Percentiles rank a stretch among this genome's conserved stretches.
These are phyloP conservation scores for Zygotorulaspora chibaensis DNA, from an alignment of 805 yeast species.

Conservation along the genomic window DNA sequence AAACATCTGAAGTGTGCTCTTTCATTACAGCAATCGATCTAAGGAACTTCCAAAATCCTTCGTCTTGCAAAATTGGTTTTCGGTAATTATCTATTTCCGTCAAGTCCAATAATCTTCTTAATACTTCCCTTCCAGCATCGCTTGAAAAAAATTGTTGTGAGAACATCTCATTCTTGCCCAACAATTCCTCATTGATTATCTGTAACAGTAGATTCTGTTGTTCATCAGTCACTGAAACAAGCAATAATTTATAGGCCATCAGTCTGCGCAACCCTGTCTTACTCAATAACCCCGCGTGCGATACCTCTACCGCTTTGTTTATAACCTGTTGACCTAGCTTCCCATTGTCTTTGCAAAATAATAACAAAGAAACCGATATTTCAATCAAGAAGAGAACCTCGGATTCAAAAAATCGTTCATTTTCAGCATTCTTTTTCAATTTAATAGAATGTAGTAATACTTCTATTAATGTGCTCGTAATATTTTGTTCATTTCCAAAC, in stretches of 20 bases:
- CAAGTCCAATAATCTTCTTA: constrained; percentile 41
- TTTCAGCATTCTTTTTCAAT: constrained; percentile 28
- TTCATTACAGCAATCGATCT: constrained; percentile 46
- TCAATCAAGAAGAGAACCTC: constrained; percentile 49
- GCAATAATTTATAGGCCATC: constrained; percentile 37
- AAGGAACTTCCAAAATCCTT: constrained; percentile 52
- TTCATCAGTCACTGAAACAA: constrained; percentile 26
- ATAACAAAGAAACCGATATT: constrained; percentile 29
- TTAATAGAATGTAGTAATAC: constrained; percentile 37
- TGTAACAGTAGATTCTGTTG: constrained; percentile 21
- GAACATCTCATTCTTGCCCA: constrained; percentile 33
- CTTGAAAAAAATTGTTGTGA: constrained; percentile 34
- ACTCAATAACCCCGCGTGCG: constrained; percentile 17
- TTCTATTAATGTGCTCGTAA: constrained; percentile 31
- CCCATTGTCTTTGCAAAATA: constrained; percentile 34
- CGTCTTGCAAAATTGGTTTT: constrained; percentile 45
- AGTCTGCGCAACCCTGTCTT: constrained; percentile 33
- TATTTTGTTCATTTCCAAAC: constrained; percentile 41
- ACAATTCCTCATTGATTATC: constrained; percentile 29
- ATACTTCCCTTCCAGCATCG: constrained; percentile 43
- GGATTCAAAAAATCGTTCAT: constrained; percentile 41
- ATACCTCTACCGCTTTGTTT: constrained; percentile 17
- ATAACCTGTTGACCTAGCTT: constrained; percentile 23
- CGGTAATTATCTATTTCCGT: constrained; percentile 26
- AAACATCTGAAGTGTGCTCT: constrained; percentile 41